Evolutionary conservation across 2,329 filamentous ascomycete species (phyloP).

Genomic region (Colletotrichum lini): DNA sequence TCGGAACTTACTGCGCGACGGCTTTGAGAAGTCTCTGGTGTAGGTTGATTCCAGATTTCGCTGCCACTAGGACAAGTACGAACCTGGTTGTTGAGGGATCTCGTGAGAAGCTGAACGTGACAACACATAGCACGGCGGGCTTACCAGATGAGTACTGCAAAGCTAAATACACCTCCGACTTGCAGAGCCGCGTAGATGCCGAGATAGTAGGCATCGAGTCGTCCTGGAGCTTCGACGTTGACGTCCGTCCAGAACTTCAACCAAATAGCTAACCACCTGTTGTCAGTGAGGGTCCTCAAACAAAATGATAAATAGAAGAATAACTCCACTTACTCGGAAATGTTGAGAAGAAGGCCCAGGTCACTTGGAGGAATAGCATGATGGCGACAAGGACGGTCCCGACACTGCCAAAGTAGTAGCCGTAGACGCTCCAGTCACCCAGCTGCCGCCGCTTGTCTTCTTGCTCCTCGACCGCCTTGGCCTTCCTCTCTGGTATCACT

Average conservation of each 20-base stretch:
- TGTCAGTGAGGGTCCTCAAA: not conserved
- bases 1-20: constrained; percentile 29
- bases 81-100: constrained; percentile 12
- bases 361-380: constrained; percentile 43
- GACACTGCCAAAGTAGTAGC: constrained; percentile 46
- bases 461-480: constrained; percentile 13
- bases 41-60: constrained; percentile 36
- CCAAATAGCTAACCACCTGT: constrained; percentile 45
- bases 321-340: constrained; percentile 40
- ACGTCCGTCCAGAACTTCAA: constrained; percentile 49
- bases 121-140: not conserved
- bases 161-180: constrained; percentile 25
- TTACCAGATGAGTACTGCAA: constrained; percentile 39
- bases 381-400: constrained; percentile 32
- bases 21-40: constrained; percentile 36
- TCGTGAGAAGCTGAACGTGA: not conserved
- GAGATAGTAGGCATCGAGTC: constrained; percentile 44
- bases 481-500: not conserved
- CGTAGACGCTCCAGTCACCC: constrained; percentile 49
- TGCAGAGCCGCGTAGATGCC: constrained; percentile 44
- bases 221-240: constrained; percentile 32
- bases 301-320: too few species aligned
- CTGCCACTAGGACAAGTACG: constrained; percentile 32
- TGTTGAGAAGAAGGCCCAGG: constrained; percentile 44
- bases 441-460: constrained; percentile 44